Evolutionary conservation across 495 filamentous ascomycete genomes (phyloP).

Genomic region (Penicillium ochrochloron): DNA sequence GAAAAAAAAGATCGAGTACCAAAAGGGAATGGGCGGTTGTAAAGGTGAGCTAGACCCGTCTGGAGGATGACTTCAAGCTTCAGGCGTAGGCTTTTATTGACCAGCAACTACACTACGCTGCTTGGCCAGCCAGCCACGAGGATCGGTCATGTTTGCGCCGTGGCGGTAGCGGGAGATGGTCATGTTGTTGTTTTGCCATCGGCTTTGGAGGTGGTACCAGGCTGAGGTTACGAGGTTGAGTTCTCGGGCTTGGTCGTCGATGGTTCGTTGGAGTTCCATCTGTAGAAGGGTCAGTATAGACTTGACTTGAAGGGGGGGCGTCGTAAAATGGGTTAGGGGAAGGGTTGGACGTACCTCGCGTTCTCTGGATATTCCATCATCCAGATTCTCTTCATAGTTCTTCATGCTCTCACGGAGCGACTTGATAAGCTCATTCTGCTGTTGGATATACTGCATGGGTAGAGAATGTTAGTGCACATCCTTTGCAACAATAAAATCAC

Average conservation of each 20-base stretch:
- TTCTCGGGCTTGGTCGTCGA: conserved; percentile 75
- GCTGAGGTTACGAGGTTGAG: conserved; percentile 83
- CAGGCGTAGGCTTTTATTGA: conserved; percentile 30
- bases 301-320: not conserved
- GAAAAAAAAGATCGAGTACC: no score
- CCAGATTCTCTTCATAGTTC: conserved; percentile 50
- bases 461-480: conserved; percentile 17
- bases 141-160: conserved; percentile 69
- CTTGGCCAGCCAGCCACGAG: conserved; percentile 89
- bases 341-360: conserved; percentile 46
- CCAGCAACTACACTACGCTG: conserved; percentile 74
- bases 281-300: conserved; percentile 33
- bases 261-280: conserved; percentile 63
- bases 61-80: not conserved
- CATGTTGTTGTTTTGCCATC: conserved; percentile 88
- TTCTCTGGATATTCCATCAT: conserved; percentile 52
- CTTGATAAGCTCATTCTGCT: conserved; percentile 63
- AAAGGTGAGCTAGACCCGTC: not conserved
- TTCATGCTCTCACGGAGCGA: conserved; percentile 61
- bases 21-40: not conserved
- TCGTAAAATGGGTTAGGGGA: conserved; percentile 6
- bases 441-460: conserved; percentile 59
- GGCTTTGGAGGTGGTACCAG: conserved; percentile 86
- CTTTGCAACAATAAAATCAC: not conserved
- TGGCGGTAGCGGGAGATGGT: conserved; percentile 55